Percentiles rank a stretch among this genome's conserved stretches.
Conservation (phyloP, 1,139 yeast genomes). For the Zygoascus meyerae region DNA sequence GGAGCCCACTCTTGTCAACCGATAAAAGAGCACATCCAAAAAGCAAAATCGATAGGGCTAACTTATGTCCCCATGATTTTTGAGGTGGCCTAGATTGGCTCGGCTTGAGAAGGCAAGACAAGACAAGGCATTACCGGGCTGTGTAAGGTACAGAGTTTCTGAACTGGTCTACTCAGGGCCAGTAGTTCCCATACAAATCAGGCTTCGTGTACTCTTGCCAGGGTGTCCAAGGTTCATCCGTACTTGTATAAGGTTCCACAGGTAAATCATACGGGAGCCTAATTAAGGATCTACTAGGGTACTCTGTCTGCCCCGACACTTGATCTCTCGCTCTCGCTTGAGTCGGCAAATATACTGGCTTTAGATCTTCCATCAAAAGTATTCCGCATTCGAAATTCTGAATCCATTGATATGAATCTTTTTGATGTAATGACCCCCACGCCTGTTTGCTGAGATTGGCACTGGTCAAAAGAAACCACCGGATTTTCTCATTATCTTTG, state of each 20-base stretch:
- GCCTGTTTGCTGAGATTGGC: constrained; percentile 35
- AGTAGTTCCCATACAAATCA: constrained; percentile 25
- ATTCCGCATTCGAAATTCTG: constrained; percentile 35
- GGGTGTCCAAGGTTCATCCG: constrained; percentile 25
- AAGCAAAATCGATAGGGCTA: no score
- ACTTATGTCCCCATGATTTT: no score
- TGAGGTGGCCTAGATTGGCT: neutral
- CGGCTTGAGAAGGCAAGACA: neutral
- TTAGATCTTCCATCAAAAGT: constrained; percentile 16
- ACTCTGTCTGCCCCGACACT: no score
- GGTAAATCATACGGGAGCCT: constrained; percentile 31
- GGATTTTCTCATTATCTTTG: constrained; percentile 13
- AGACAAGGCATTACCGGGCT: no score
- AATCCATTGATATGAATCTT: constrained; percentile 22
- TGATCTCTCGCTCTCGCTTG: constrained; percentile 11
- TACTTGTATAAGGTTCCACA: constrained; percentile 17
- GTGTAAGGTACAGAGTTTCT: neutral
- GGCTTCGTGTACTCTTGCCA: constrained; percentile 17
- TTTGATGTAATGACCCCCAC: constrained; percentile 30
- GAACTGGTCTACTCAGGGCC: constrained; percentile 16
- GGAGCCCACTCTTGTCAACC: no score
- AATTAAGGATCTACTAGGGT: constrained; percentile 4
- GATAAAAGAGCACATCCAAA: no score
- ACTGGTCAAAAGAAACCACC: constrained; percentile 33
- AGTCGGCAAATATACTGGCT: constrained; percentile 18